Base-by-base conservation (phyloP, 345 rosid species). In the Litchi chinensis region DNA sequence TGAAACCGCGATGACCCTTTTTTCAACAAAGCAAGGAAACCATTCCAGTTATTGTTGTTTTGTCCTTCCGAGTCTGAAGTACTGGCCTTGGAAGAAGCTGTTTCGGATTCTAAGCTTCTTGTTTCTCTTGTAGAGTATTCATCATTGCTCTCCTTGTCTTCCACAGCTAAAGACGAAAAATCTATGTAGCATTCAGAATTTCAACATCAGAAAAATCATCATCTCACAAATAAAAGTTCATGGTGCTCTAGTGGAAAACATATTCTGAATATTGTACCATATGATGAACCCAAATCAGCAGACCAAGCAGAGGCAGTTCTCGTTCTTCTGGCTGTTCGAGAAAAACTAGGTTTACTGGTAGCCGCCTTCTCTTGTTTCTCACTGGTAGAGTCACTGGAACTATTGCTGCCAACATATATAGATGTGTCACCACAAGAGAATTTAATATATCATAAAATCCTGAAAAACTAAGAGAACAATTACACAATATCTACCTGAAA, bases 1-100 rank as follows among this genome's bases (percentile, higher is more conserved):
- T 89, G 91, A 41, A 90, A 85, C 86, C 79, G 65, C 5, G 65
- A 19, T 16, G 91, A 82, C 77, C 95, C 93, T 79, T 86, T 93
- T 80, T 88, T 96, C 77, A 90, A 79, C 39, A 84, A 78, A 22
- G 89, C 85, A 78, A 89, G 78, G 83, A 93, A 88, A 41, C 93
- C 89, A 32, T 46, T 46, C 8, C 43, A 48, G 71, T 67, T 77
- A 73, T 10, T 44, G 69, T 70, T 48, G 2, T 75, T 63, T 10
- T 83, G 86, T 26, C 75, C 81, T 69, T 90, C 90, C 13, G 90
- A 77, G 18, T 81, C 92, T 41, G 93, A 89, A 77, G 93, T 89
- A 84, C 92, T 90, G 46, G 91, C 77, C 71, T 78, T 74, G 73
- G 92, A 79, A 77, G 85, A 76, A 76, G 86, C 77, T 62, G 86